Base-by-base conservation (phyloP, 2,329 filamentous ascomycete genomes). In the Fusarium robinianum region DNA sequence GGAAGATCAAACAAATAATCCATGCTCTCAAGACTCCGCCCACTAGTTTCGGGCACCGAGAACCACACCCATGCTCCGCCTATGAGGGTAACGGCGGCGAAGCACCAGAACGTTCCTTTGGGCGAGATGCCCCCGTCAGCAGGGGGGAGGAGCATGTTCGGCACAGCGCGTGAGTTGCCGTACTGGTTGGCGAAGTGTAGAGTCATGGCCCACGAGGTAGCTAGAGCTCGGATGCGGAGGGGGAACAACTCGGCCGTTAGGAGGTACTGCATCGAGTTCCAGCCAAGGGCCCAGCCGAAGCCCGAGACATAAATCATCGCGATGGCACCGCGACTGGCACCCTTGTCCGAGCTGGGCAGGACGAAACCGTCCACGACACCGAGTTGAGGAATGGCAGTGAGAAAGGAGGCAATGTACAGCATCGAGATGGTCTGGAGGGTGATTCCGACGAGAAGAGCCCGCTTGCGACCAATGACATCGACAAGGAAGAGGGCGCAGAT, bases 101-200 rank as follows among this genome's bases (percentile, higher is more conserved):
- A 91, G 70, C 84, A 87, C 78, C 85, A 84, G 72, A 91, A 91
- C 0, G 87, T 90, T 0, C 88, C 88, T 46, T 77, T 80, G 24
- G 76, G 74, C 9, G 66, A 72, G 48, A 82, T 76, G 2, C 78
- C 78, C 3, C 77, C 77, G 1, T 71, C 22, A 1, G 48, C 12
- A 0, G 49, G 41, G 7, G 69, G 53, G 1, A 90, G 73, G 30
- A 91, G 78, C 85, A 90, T 88, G 53, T 82, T 80, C 2, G 87
- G 87, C 0, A 90, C 83, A 0, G 87, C 85, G 23, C 87, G 83
- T 1, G 81, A 78, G 70, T 88, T 90, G 17, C 86, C 87, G 63
- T 88, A 90, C 67, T 90, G 85, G 66, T 88, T 88, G 47, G 79
- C 83, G 62, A 90, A 90, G 67, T 91, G 87, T 46, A 90, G 77